These are phyloP conservation scores for Lasiodiplodia hormozganensis DNA, from an alignment of 2,329 filamentous ascomycete species.

Conservation along the genomic window DNA sequence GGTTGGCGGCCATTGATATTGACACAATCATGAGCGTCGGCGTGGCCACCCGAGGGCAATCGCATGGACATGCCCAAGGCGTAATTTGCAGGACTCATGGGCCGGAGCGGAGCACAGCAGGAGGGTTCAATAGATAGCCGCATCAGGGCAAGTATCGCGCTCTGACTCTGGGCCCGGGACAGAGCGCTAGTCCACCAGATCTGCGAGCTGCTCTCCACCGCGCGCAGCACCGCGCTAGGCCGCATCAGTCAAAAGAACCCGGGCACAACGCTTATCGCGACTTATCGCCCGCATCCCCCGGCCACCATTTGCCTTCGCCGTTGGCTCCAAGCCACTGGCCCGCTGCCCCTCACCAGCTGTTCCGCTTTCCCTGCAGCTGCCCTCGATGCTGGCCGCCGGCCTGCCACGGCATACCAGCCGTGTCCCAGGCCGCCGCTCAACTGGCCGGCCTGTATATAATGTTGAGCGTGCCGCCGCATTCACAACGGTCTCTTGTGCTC, in stretches of 20 bases:
- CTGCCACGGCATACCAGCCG: slow-evolving; percentile 7
- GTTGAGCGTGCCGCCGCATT: slow-evolving; percentile 3
- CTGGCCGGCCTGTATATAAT: slow-evolving; percentile 11
- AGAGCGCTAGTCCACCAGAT: slow-evolving; percentile 4
- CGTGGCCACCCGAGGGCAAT: slow-evolving; percentile 15
- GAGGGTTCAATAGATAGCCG: slow-evolving; percentile 15
- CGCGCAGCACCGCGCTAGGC: slow-evolving; percentile 16
- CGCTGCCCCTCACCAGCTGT: slow-evolving; percentile 20
- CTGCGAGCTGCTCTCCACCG: slow-evolving; percentile 12
- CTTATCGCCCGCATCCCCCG: slow-evolving; percentile 10
- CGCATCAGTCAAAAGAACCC: slow-evolving; percentile 17
- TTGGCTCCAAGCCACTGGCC: slow-evolving; percentile 9
- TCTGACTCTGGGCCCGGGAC: not conserved
- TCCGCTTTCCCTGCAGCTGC: not conserved
- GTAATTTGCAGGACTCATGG: slow-evolving; percentile 9
- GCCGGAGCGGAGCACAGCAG: not conserved
- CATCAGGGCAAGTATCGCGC: slow-evolving; percentile 23
- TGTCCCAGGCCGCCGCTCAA: not conserved
- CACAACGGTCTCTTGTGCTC: not conserved
- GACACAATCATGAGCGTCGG: slow-evolving; percentile 4
- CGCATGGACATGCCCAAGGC: slow-evolving; percentile 21
- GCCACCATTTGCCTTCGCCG: slow-evolving; percentile 4
- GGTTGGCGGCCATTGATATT: slow-evolving; percentile 5
- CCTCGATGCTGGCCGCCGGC: slow-evolving; percentile 6
- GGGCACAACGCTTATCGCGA: slow-evolving; percentile 22